These are phyloP conservation scores for Vitellaria paradoxa DNA, from an alignment of 179 eudicot species.

Conservation along the genomic window DNA sequence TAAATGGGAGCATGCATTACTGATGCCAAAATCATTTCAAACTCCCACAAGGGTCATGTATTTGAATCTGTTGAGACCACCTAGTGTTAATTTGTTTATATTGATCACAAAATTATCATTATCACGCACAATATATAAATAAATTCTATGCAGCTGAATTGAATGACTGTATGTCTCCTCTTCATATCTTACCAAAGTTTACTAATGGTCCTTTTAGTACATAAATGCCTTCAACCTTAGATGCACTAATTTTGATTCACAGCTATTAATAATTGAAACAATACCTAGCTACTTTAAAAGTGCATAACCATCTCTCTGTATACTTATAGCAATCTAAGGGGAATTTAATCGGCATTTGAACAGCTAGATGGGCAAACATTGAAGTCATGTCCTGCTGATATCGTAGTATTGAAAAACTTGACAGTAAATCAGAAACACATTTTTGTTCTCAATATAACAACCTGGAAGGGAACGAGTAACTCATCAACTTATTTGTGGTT, in stretches of 20 bases:
- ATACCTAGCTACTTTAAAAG: background rate
- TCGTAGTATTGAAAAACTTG: conserved; percentile 5
- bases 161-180: background rate
- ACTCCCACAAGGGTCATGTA: background rate
- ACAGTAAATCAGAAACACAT: conserved; percentile 15
- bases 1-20: background rate
- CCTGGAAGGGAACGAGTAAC: background rate
- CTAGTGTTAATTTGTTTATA: background rate
- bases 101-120: background rate
- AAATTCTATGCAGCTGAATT: background rate
- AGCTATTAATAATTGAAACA: background rate
- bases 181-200: background rate
- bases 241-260: background rate
- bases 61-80: background rate
- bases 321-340: background rate
- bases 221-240: background rate
- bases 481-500: conserved; percentile 13
- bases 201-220: background rate
- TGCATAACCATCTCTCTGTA: background rate
- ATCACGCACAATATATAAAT: background rate
- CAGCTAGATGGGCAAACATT: conserved; percentile 15
- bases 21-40: background rate
- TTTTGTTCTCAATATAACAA: background rate
- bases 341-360: background rate
- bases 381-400: conserved; percentile 14